A percentile compares a stretch with the other conserved stretches of the same genome.
These are phyloP conservation scores for Thalia dealbata DNA, from an alignment of 176 grass and related monocot species.

Conservation along the genomic window DNA sequence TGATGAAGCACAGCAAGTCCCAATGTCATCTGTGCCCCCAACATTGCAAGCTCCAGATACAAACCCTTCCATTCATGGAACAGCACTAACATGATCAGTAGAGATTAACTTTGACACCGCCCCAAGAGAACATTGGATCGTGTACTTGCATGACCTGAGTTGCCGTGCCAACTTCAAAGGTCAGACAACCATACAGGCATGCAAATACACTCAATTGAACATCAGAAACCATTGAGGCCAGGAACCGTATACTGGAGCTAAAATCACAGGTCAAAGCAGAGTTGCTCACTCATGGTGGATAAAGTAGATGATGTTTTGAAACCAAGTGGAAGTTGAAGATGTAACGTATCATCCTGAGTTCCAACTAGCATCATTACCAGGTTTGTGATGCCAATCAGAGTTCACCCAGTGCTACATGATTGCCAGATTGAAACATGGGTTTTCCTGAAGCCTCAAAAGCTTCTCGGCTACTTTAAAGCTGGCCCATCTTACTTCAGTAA, in stretches of 20 bases:
- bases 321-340: background rate
- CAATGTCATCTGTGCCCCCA: slow-evolving; percentile 38
- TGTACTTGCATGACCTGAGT: background rate
- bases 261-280: background rate
- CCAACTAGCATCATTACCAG: background rate
- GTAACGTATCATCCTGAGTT: background rate
- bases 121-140: background rate
- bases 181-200: background rate
- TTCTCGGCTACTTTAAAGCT: background rate
- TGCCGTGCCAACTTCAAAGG: background rate
- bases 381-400: background rate
- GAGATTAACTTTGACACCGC: background rate
- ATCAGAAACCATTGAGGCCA: background rate
- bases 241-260: background rate
- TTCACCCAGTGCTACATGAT: background rate
- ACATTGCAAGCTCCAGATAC: slow-evolving; percentile 40
- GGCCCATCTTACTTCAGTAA: background rate
- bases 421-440: background rate
- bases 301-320: background rate
- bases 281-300: background rate
- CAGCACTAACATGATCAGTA: slow-evolving; percentile 45
- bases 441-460: background rate
- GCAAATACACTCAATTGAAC: background rate
- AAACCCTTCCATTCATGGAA: slow-evolving; percentile 51
- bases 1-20: slow-evolving; percentile 48